Conservation (phyloP, 371 early-diverging fungal species). For the Syncephalastrum monosporum region DNA sequence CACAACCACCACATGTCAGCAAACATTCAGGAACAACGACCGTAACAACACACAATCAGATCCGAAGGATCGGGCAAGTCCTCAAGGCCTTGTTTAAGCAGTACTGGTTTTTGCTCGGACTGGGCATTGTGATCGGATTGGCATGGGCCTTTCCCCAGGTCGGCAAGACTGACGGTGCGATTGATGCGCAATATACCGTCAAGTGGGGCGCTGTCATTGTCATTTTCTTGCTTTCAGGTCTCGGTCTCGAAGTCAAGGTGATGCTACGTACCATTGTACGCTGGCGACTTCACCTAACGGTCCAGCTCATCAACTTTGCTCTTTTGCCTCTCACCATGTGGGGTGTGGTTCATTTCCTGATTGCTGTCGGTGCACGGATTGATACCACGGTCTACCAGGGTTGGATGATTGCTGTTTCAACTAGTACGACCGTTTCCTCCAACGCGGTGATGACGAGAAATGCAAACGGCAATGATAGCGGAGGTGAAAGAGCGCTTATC, state of each 20-base stretch:
- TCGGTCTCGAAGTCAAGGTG: conserved; percentile 62
- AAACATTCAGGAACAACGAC: no score
- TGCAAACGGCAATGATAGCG: conserved; percentile 68
- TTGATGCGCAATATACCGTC: conserved; percentile 66
- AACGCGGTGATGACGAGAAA: conserved; percentile 77
- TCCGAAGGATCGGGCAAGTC: no score
- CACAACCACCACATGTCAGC: no score
- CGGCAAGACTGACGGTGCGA: conserved; percentile 59
- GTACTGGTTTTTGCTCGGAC: conserved; percentile 64
- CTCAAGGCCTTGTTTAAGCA: background rate
- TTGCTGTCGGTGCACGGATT: conserved; percentile 43
- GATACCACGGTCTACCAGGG: conserved; percentile 61
- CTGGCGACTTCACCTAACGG: conserved; percentile 62
- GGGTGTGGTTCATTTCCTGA: conserved; percentile 54
- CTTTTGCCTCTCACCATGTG: conserved; percentile 62
- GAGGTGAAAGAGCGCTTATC: conserved; percentile 16
- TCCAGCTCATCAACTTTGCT: conserved; percentile 66
- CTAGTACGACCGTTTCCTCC: conserved; percentile 79
- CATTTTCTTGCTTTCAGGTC: conserved; percentile 71
- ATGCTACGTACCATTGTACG: conserved; percentile 30
- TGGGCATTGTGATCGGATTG: conserved; percentile 61
- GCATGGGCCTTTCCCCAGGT: conserved; percentile 66
- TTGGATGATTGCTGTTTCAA: conserved; percentile 64
- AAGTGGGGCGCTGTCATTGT: conserved; percentile 68
- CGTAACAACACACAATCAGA: no score